Conservation (phyloP, 148 eudicot genomes). For the Vaccinium corymbosum region DNA sequence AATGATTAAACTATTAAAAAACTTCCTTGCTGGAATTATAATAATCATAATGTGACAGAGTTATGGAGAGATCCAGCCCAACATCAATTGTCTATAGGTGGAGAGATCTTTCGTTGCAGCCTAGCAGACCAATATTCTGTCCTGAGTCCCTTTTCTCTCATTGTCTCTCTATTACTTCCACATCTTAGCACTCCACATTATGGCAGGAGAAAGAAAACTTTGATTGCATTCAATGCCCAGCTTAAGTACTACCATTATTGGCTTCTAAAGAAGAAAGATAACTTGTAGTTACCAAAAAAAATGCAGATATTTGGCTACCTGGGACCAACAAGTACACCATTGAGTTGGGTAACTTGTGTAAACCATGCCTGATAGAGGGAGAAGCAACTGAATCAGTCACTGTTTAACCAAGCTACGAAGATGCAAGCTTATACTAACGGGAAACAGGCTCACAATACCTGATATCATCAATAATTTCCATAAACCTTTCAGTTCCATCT, state of each 20-base stretch:
- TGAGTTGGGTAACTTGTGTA: constrained; percentile 80
- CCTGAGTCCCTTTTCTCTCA: background rate
- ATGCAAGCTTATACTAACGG: background rate
- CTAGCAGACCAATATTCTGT: background rate
- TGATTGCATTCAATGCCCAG: background rate
- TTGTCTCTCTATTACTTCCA: background rate
- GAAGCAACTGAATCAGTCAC: constrained; percentile 21
- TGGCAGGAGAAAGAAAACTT: background rate
- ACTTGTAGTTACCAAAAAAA: background rate
- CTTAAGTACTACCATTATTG: background rate
- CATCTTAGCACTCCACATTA: background rate
- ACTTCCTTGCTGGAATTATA: background rate
- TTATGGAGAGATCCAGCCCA: constrained; percentile 2
- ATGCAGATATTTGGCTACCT: constrained; percentile 42
- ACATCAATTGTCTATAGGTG: background rate
- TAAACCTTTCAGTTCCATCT: constrained; percentile 89
- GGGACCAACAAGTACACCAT: constrained; percentile 89
- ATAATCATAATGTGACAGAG: background rate
- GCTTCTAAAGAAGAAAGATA: background rate
- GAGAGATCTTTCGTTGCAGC: background rate
- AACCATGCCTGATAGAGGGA: constrained; percentile 74
- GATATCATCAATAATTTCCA: constrained; percentile 81
- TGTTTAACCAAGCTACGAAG: constrained; percentile 1
- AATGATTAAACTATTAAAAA: background rate
- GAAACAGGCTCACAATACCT: constrained; percentile 37